phyloP scores from a whole-genome alignment of 768 basidiomycete species.

The Russula sp. region DNA sequence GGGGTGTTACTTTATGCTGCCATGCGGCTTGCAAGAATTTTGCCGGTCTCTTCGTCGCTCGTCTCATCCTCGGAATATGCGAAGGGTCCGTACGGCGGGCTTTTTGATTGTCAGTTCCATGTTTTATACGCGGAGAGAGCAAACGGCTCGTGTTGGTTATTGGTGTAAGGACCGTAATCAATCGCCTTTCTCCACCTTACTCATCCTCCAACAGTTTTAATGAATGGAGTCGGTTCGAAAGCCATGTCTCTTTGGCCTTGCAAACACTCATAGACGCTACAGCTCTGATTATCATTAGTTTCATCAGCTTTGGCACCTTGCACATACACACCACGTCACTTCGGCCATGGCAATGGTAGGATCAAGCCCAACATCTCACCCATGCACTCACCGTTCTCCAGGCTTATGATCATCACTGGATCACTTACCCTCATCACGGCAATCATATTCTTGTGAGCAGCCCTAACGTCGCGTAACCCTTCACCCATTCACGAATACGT shows the following conservation, averaged over 20 bases:
- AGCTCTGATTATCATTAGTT: slow-evolving; percentile 73
- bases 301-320: slow-evolving; percentile 62
- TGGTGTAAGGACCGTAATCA: slow-evolving; percentile 56
- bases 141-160: slow-evolving; percentile 68
- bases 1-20: slow-evolving; percentile 58
- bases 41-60: slow-evolving; percentile 57
- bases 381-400: slow-evolving; percentile 24
- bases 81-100: slow-evolving; percentile 69
- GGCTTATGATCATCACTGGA: slow-evolving; percentile 74
- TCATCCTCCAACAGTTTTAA: slow-evolving; percentile 49
- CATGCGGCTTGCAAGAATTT: slow-evolving; percentile 75
- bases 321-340: slow-evolving; percentile 57
- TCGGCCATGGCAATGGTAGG: slow-evolving; percentile 71
- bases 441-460: slow-evolving; percentile 51
- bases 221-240: slow-evolving; percentile 64
- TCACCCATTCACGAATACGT: neutral
- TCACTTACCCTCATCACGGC: slow-evolving; percentile 53
- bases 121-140: slow-evolving; percentile 74
- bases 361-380: slow-evolving; percentile 13
- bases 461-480: neutral
- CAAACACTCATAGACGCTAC: slow-evolving; percentile 4
- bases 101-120: slow-evolving; percentile 75
- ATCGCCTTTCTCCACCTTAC: neutral
- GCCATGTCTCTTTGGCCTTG: neutral
- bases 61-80: slow-evolving; percentile 67